phyloP scores from a whole-genome alignment of 2,329 filamentous ascomycete species.

The Penicillium sp. region DNA sequence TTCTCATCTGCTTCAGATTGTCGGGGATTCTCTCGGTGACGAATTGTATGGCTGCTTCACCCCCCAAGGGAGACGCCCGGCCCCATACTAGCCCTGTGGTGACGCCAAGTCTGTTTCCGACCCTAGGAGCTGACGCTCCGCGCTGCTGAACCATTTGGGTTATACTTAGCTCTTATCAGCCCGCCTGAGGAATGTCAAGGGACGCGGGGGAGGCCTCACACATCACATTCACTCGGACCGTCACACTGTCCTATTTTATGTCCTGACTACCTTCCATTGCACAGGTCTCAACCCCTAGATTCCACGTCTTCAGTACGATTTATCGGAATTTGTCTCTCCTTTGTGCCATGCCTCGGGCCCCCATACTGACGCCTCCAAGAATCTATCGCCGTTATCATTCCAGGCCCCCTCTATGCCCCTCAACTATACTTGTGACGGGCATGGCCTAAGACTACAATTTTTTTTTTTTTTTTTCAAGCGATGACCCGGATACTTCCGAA shows the following conservation, averaged over 20 bases:
- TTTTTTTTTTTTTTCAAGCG: conserved; percentile 4
- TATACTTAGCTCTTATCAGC: conserved; percentile 12
- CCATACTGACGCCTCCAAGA: conserved; percentile 11
- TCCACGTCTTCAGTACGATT: conserved; percentile 16
- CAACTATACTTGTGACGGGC: background rate
- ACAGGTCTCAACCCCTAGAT: conserved; percentile 19
- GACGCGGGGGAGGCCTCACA: conserved; percentile 21
- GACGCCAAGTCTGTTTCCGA: conserved; percentile 14
- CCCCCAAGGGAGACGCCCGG: conserved; percentile 7
- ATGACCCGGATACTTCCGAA: conserved; percentile 17
- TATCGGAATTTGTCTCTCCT: conserved; percentile 20
- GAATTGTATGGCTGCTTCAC: conserved; percentile 17
- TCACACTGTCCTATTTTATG: background rate
- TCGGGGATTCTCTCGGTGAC: conserved; percentile 13
- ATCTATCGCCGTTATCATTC: conserved; percentile 5
- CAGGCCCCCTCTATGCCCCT: conserved; percentile 8
- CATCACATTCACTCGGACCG: conserved; percentile 16
- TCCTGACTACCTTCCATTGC: background rate
- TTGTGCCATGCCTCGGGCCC: conserved; percentile 20
- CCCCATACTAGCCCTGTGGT: conserved; percentile 11
- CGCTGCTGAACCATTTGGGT: background rate
- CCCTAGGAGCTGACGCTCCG: conserved; percentile 13
- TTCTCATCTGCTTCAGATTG: conserved; percentile 24
- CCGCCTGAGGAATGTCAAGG: conserved; percentile 10
- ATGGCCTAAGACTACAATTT: conserved; percentile 3